phyloP scores from a whole-genome alignment of 768 basidiomycete species.

The Podaxis pistillaris region DNA sequence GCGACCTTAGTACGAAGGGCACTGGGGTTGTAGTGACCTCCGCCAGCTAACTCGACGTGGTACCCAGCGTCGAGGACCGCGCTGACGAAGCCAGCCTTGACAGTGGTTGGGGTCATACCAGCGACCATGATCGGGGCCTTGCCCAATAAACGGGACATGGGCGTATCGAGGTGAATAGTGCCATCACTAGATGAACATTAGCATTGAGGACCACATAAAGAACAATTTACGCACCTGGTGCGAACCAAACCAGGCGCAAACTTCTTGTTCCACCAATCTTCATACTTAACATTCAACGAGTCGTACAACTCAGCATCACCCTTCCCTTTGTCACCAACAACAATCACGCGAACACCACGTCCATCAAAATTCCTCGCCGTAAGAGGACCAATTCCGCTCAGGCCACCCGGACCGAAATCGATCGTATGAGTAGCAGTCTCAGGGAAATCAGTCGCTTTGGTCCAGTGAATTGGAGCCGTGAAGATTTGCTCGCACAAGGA shows the following conservation, averaged over 20 bases:
- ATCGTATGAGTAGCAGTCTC: slow-evolving; percentile 89
- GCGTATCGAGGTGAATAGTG: slow-evolving; percentile 88
- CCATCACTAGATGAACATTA: slow-evolving; percentile 67
- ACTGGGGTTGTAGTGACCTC: slow-evolving; percentile 91
- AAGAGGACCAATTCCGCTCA: slow-evolving; percentile 89
- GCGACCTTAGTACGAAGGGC: slow-evolving; percentile 88
- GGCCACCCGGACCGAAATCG: slow-evolving; percentile 95
- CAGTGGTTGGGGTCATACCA: slow-evolving; percentile 98
- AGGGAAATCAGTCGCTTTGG: slow-evolving; percentile 86
- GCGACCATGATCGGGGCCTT: slow-evolving; percentile 99
- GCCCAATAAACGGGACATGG: slow-evolving; percentile 92
- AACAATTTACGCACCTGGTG: slow-evolving; percentile 64
- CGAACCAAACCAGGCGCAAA: slow-evolving; percentile 84
- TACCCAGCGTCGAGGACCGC: slow-evolving; percentile 92
- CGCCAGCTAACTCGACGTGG: slow-evolving; percentile 96
- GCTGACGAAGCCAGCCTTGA: slow-evolving; percentile 92
- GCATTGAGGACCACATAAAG: slow-evolving; percentile 10
- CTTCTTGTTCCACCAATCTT: slow-evolving; percentile 91
- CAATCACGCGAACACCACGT: slow-evolving; percentile 86
- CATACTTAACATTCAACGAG: slow-evolving; percentile 60
- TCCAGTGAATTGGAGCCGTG: slow-evolving; percentile 90
- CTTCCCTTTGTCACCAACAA: slow-evolving; percentile 88
- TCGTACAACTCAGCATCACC: slow-evolving; percentile 87
- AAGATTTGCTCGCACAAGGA: slow-evolving; percentile 95
- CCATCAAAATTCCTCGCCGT: slow-evolving; percentile 92